These are phyloP conservation scores for Chlorella sp. DNA, from an alignment of 139 green algal species.

Conservation along the genomic window DNA sequence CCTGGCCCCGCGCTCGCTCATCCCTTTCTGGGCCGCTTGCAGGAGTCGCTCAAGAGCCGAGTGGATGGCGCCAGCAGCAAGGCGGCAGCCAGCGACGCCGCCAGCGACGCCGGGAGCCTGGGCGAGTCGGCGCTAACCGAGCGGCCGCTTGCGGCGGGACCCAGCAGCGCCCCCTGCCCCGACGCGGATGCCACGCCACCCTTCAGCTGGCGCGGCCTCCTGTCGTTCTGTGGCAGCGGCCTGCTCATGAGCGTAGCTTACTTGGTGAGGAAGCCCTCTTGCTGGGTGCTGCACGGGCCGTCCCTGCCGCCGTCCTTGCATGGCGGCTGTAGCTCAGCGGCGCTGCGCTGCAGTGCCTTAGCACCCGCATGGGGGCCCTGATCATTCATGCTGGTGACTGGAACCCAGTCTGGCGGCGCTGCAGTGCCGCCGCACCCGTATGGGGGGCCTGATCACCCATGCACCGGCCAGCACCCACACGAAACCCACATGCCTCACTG, in stretches of 20 bases:
- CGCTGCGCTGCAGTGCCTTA: not conserved
- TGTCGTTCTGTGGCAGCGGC: conserved; percentile 27
- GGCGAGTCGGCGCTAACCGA: too few relatives aligned
- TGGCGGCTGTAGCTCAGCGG: not conserved
- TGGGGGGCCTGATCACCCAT: too few relatives aligned
- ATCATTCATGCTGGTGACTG: not conserved
- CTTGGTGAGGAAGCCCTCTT: not conserved
- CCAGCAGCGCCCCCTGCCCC: not conserved
- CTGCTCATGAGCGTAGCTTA: conserved; percentile 44
- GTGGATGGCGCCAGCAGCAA: too few relatives aligned
- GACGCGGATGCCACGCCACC: not conserved
- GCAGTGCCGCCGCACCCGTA: not conserved
- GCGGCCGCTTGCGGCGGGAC: too few relatives aligned
- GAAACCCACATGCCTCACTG: not conserved
- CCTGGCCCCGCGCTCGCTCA: too few relatives aligned
- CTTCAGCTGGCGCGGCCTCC: conserved; percentile 26
- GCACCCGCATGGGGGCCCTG: not conserved
- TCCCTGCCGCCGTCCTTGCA: not conserved
- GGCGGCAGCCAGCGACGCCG: too few relatives aligned
- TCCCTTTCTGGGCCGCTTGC: too few relatives aligned
- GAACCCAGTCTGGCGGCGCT: too few relatives aligned
- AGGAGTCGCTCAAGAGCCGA: too few relatives aligned
- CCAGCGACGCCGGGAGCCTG: too few relatives aligned
- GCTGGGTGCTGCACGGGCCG: not conserved
- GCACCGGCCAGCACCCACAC: too few relatives aligned